Conservation (phyloP, 768 basidiomycete genomes). For the Serendipita vermifera region DNA sequence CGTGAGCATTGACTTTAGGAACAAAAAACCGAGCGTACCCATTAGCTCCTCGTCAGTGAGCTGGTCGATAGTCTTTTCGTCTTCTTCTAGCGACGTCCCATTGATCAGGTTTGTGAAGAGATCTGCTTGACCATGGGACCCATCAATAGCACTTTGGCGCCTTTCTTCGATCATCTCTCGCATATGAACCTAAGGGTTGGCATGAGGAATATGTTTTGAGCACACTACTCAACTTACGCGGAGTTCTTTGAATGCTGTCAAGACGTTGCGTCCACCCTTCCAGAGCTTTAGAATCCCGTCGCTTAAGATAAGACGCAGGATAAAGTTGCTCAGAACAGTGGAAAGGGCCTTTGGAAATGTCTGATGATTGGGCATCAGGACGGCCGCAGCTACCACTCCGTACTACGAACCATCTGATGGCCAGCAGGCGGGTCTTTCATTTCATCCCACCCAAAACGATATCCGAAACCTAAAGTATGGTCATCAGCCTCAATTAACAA, state of each 20-base stretch:
- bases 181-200: not conserved
- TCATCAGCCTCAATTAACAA: not conserved
- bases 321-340: not conserved
- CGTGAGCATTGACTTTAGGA: too few relatives aligned
- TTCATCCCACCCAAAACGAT: not conserved
- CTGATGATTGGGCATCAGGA: not conserved
- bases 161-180: not conserved
- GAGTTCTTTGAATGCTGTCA: not conserved
- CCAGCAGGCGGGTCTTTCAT: not conserved
- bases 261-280: not conserved
- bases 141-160: slow-evolving; percentile 20
- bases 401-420: too few relatives aligned
- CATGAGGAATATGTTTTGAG: too few relatives aligned
- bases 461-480: not conserved
- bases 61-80: not conserved
- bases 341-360: not conserved
- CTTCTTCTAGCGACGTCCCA: not conserved
- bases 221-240: not conserved
- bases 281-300: not conserved
- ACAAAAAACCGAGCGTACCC: not conserved
- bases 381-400: too few relatives aligned
- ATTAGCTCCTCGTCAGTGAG: not conserved
- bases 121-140: slow-evolving; percentile 14
- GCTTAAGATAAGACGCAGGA: not conserved
- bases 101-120: not conserved